phyloP scores from a whole-genome alignment of 352 stramenopile species.

The Aphanomyces cochlioides region DNA sequence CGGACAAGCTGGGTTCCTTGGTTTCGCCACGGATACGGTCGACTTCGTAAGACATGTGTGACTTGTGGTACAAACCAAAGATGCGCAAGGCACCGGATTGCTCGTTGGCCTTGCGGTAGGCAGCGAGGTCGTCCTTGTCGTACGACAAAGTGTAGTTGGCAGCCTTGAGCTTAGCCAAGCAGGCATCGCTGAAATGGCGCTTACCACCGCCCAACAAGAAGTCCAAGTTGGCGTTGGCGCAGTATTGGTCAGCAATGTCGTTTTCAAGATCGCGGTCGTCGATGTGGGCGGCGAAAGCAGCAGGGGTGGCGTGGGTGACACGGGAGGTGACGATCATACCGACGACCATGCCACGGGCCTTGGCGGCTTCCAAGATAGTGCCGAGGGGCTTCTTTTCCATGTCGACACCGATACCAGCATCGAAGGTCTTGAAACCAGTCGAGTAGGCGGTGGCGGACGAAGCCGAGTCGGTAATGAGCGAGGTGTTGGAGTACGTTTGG shows the following conservation, averaged over 20 bases:
- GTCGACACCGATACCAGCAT: constrained; percentile 55
- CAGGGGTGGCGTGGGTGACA: constrained; percentile 59
- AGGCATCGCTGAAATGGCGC: constrained; percentile 49
- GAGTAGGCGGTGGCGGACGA: constrained; percentile 52
- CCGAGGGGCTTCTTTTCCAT: constrained; percentile 50
- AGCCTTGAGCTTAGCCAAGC: constrained; percentile 42
- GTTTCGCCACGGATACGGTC: constrained; percentile 43
- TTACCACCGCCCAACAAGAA: constrained; percentile 53
- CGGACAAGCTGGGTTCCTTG: constrained; percentile 49
- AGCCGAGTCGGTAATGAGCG: constrained; percentile 65
- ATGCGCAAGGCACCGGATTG: constrained; percentile 47
- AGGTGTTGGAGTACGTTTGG: constrained; percentile 59
- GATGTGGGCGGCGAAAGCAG: constrained; percentile 53
- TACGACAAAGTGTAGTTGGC: constrained; percentile 50
- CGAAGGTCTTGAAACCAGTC: constrained; percentile 65
- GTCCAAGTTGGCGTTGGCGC: constrained; percentile 64
- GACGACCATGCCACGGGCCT: constrained; percentile 59
- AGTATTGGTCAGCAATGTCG: constrained; percentile 56
- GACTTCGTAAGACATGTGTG: constrained; percentile 69
- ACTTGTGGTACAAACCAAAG: constrained; percentile 48
- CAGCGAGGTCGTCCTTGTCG: constrained; percentile 51
- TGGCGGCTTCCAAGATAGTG: constrained; percentile 59
- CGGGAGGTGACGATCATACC: constrained; percentile 66
- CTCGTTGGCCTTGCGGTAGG: constrained; percentile 51
- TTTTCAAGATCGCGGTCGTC: constrained; percentile 51